Percentiles rank a stretch among this genome's conserved stretches.
Conservation (phyloP, 2,329 filamentous ascomycete genomes). For the Phoma sp. region DNA sequence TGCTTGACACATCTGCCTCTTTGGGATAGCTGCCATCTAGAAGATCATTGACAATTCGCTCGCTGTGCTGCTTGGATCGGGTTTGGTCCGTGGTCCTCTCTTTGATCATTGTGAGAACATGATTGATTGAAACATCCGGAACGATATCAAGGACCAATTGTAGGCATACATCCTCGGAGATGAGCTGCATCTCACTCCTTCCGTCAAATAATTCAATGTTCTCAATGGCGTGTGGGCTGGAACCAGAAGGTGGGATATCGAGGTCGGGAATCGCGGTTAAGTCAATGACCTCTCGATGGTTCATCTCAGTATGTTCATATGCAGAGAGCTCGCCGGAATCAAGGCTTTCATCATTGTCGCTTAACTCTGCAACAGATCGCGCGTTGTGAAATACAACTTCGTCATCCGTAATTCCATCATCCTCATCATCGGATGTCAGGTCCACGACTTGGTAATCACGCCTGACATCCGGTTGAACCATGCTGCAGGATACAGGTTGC, state of each 20-base stretch:
- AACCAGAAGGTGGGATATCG: conserved; percentile 28
- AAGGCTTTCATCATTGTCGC: conserved; percentile 3
- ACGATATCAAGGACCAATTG: conserved; percentile 44
- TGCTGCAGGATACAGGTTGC: conserved; percentile 1
- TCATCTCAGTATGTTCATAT: neutral
- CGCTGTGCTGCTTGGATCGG: conserved; percentile 33
- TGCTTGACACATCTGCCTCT: conserved; percentile 36
- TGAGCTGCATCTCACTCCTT: neutral
- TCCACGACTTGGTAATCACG: conserved; percentile 25
- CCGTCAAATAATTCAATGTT: neutral
- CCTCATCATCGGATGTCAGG: conserved; percentile 34
- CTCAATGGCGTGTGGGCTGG: neutral
- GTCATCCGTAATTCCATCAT: conserved; percentile 13
- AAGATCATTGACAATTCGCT: conserved; percentile 37
- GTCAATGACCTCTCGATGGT: conserved; percentile 25
- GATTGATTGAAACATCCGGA: conserved; percentile 43
- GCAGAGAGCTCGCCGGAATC: conserved; percentile 9
- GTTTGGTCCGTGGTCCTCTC: conserved; percentile 31
- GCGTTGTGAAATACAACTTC: conserved; percentile 15
- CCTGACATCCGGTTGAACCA: conserved; percentile 18
- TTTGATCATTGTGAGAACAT: conserved; percentile 39
- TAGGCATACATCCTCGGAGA: conserved; percentile 38
- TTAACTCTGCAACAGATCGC: conserved; percentile 1
- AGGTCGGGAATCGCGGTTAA: conserved; percentile 34
- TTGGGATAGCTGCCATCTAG: conserved; percentile 47